Evolutionary conservation across 495 filamentous ascomycete species (phyloP).

Genomic region (Massariosphaeria phaeospora): DNA sequence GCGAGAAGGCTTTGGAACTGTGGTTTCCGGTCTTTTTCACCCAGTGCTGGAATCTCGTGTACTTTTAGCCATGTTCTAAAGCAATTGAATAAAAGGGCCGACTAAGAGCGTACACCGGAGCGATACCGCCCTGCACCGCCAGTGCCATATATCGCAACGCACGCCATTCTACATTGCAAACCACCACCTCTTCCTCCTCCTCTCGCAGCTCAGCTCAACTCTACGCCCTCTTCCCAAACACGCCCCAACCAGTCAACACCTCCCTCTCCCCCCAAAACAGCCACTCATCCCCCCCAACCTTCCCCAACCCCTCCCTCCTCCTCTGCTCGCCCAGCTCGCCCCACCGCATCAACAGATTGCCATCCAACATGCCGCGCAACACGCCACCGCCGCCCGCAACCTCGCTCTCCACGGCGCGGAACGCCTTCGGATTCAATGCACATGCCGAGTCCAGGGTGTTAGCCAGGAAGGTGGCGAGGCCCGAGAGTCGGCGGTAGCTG

Average conservation of each 20-base stretch:
- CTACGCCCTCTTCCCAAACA: conserved; percentile 31
- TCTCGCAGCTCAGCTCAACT: background rate
- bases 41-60: no score
- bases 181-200: background rate
- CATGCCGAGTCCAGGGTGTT: conserved; percentile 69
- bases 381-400: conserved; percentile 42
- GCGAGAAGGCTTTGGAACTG: no score
- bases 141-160: no score
- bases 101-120: no score
- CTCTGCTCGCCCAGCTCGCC: conserved; percentile 63
- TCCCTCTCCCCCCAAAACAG: conserved; percentile 57
- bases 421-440: conserved; percentile 76
- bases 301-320: conserved; percentile 62
- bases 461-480: conserved; percentile 73
- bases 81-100: no score
- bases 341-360: conserved; percentile 58
- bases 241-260: conserved; percentile 55
- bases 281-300: conserved; percentile 52
- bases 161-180: no score
- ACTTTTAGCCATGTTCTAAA: no score
- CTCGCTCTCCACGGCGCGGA: conserved; percentile 55
- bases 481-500: conserved; percentile 73
- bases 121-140: no score
- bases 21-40: no score
- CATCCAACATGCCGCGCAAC: conserved; percentile 58